Evolutionary conservation across 441 rosid species (phyloP), one percentile per base, ranked within the genome.

Genomic region (Adansonia madagascariensis): DNA sequence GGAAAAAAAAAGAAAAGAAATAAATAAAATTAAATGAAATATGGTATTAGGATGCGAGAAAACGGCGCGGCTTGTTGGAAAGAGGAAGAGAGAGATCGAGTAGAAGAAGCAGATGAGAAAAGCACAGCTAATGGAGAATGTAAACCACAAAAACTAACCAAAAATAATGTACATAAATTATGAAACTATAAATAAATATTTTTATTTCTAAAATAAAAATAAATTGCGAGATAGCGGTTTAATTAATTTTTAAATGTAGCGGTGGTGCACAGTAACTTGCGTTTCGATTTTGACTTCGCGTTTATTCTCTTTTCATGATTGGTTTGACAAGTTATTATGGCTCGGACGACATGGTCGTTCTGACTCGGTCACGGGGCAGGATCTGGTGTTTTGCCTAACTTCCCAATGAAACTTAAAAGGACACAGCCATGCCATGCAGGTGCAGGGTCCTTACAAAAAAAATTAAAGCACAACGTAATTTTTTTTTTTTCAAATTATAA

Each of bases 81-180:
- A 59, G 65, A 31, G 31, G 79, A 49, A 12, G 43, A 27, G 43
- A 66, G 68, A 6, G 22, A 56, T 17, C 27, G 60, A 56, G 22
- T 0, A 56, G 60, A 56, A 5, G 78, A 77, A 64, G n/a, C 67
- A 76, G 64, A 44, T 12, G 55, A 67, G 56, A 71, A 55, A 70
- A 77, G 78, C 82, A 80, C 84, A 77, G 82, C 78, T 76, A 80
- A 67, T 85, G 67, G 82, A 59, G 73, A 84, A 82, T 31, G 81
- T 67, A 75, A 79, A 82, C 86, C 88, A 84, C 88, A 84, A 75
- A 83, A 86, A 20, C 17, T 8, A 59, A 20, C 64, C 56, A 70
- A 66, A 9, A 57, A 50, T 79, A n/a, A 72, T 20, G 3, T 35
- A 35, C 41, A 59, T 47, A 31, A 56, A 22, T 15, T 15, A 69